Base-by-base conservation (phyloP, 768 basidiomycete species). In the Suillus variegatus region DNA sequence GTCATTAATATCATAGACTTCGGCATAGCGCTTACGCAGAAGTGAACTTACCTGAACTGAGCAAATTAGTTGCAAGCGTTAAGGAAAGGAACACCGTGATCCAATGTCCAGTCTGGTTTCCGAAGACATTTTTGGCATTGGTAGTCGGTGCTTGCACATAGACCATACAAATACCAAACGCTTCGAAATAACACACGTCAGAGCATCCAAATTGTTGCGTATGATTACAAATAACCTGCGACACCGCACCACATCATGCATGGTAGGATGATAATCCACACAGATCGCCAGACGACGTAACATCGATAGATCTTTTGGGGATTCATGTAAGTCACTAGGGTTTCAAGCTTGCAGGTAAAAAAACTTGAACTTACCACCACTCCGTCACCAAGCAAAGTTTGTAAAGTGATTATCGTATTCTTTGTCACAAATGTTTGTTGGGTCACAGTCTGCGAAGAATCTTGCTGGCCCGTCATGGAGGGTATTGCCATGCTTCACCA, bases 361-460 rank as follows among this genome's bases (percentile, higher is more conserved):
- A n/a, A 10, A 43, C 6, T 32, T n/a, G 12, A 47, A 65, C 64
- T 28, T 8, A 65, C 64, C 14, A 65, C 64, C 12, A 65, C 60
- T 7, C 64, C 64, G n/a, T 65, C 64, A 10, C 64, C 64, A 25
- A 65, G 60, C 44, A 65, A 32, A 9, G 64, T 65, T 56, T 70
- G 67, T 9, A 70, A 7, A 10, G 44, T 58, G 43, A 69, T 72
- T 10, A 74, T 60, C 7, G 64, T 66, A 55, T 70, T 73, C 55
- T 74, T 74, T 58, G 69, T 69, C 22, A 72, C 58, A 51, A 74
- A 74, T 3, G 71, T 70, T 13, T 55, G 61, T 44, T 76, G 61
- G 41, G 67, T 68, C 4, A 65, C 62, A n/a, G 44, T 71, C 67
- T 3, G 68, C 68, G 64, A 76, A 74, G 62, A 66, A 74, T 1